Evolutionary conservation across 2,329 filamentous ascomycete species (phyloP), one percentile per base, ranked within the genome.

Genomic region (Boeremia exigua): DNA sequence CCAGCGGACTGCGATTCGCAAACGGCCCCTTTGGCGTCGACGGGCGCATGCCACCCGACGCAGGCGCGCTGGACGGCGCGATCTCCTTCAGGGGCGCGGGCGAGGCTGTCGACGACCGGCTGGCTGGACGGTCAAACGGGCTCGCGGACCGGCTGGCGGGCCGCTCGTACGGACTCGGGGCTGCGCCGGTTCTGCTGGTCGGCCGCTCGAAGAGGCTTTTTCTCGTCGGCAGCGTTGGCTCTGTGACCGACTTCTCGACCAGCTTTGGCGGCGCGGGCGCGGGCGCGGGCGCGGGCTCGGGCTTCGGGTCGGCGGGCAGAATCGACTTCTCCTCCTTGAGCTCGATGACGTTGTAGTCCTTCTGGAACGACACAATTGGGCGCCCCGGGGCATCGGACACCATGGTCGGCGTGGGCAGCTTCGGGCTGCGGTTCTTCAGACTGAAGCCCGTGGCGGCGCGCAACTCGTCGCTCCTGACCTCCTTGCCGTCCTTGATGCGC

Each of bases 351-450:
- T 84, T 85, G 88, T 91, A 96, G 73, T 89, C 85, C 70, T 85
- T 85, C 78, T 96, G 86, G 83, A 98, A 98, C 84, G 94, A 98
- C 82, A 98, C 94, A 81, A 98, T 98, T 61, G 94, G 94, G 73
- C 94, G 87, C 67, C 92, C 92, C 67, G 90, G 89, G 71, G 85
- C 90, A 79, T 97, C 90, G 79, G 92, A 97, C 76, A 98, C 93
- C 70, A 91, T 88, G 50, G 90, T 91, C 62, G 94, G 94, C 70
- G 89, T 94, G 27, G 93, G 94, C 59, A 98, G 82, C 73, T 91
- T 96, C 54, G 87, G 78, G 77, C 92, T 97, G 71, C 93, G 88
- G 76, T 96, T 92, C 74, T 87, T 92, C 61, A 95, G 81, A 73
- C 82, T 89, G 85, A 96, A 96, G 77, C 90, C 95, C 7, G 94